Evolutionary conservation across 2,329 filamentous ascomycete genomes (phyloP).

Genomic region (Aspergillus tubingensis): DNA sequence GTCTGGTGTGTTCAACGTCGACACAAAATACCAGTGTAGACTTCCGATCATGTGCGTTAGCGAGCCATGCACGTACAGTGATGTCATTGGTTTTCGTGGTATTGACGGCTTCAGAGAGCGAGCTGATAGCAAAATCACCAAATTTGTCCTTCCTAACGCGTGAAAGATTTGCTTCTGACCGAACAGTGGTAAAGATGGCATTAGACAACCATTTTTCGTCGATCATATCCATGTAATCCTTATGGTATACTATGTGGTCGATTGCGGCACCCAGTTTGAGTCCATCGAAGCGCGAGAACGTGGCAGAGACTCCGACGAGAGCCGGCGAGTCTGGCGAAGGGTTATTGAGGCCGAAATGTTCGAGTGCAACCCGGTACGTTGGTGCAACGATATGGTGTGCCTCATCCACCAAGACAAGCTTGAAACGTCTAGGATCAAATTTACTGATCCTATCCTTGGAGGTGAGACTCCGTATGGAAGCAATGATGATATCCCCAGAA

Average conservation of each 20-base stretch:
- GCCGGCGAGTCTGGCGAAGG: constrained; percentile 57
- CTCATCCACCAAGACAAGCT: constrained; percentile 91
- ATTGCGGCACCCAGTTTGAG: constrained; percentile 79
- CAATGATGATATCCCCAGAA: constrained; percentile 86
- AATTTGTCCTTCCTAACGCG: constrained; percentile 63
- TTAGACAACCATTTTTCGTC: constrained; percentile 88
- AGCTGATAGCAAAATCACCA: constrained; percentile 77
- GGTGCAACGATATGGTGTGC: constrained; percentile 93
- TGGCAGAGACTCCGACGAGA: constrained; percentile 88
- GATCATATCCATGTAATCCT: constrained; percentile 79
- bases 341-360: constrained; percentile 73
- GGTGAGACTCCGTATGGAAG: constrained; percentile 81
- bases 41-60: constrained; percentile 70
- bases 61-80: constrained; percentile 81
- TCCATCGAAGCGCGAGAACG: constrained; percentile 78
- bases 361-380: constrained; percentile 72
- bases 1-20: constrained; percentile 77
- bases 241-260: constrained; percentile 95
- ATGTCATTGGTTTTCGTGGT: constrained; percentile 78
- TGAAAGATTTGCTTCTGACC: constrained; percentile 77
- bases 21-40: constrained; percentile 95
- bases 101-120: constrained; percentile 83
- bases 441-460: constrained; percentile 77
- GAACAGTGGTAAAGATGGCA: constrained; percentile 91
- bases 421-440: constrained; percentile 77